Evolutionary conservation across 306 rosid genomes (phyloP).

Genomic region (peach (Prunus persica)): DNA sequence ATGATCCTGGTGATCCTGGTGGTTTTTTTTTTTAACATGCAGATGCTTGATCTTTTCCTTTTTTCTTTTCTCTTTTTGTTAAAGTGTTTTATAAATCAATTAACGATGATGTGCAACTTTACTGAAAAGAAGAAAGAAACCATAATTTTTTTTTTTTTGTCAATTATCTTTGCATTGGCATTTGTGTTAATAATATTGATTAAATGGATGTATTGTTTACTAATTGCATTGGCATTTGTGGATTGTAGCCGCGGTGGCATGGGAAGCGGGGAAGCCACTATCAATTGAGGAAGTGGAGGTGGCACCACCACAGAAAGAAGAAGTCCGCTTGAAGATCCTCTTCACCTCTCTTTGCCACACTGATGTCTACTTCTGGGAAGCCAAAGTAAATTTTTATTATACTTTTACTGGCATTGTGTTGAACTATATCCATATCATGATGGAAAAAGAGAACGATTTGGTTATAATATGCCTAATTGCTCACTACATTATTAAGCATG

Average conservation of each 20-base stretch:
- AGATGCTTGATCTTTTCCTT: too few species aligned
- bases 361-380: constrained; percentile 54
- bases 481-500: not conserved
- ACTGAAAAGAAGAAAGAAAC: too few species aligned
- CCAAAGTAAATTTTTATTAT: constrained; percentile 26
- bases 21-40: too few species aligned
- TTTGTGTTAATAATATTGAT: not conserved
- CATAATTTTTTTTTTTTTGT: too few species aligned
- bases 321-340: constrained; percentile 49
- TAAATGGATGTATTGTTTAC: not conserved
- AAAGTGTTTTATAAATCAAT: too few species aligned
- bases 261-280: constrained; percentile 56
- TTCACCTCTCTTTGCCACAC: constrained; percentile 51
- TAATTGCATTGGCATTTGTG: not conserved
- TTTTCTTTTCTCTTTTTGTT: too few species aligned
- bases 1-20: too few species aligned
- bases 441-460: too few species aligned
- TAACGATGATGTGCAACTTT: too few species aligned
- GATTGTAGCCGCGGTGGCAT: constrained; percentile 48
- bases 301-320: constrained; percentile 50
- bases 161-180: too few species aligned
- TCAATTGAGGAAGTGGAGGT: constrained; percentile 53
- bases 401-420: not conserved
- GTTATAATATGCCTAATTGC: too few species aligned
- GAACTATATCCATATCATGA: not conserved